Evolutionary conservation across 805 yeast species (phyloP).

Genomic region (Wickerhamomyces xylosicus): DNA sequence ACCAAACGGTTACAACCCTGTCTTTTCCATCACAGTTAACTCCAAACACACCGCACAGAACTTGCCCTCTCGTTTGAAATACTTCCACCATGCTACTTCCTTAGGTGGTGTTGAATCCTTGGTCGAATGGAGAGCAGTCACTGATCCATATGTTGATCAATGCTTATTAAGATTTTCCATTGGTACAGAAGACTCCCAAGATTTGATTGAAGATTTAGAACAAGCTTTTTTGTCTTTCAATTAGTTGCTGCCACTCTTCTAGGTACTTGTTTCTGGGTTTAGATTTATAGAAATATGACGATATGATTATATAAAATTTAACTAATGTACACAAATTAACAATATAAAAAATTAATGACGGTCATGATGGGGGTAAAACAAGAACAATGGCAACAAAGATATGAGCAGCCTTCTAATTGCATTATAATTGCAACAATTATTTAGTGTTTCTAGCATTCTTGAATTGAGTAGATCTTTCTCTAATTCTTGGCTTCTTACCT

Average conservation of each 20-base stretch:
- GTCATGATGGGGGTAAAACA: no score
- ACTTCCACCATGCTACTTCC: constrained; percentile 86
- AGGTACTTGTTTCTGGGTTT: background rate
- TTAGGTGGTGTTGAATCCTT: constrained; percentile 88
- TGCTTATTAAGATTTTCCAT: constrained; percentile 64
- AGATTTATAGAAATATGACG: no score
- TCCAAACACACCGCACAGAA: constrained; percentile 43
- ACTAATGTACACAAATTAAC: background rate
- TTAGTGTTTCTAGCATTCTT: constrained; percentile 18
- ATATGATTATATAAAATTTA: no score
- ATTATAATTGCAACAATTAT: background rate
- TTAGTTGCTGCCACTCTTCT: constrained; percentile 1
- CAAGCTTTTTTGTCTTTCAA: constrained; percentile 32
- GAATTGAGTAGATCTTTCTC: constrained; percentile 33
- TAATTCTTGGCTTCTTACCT: constrained; percentile 36
- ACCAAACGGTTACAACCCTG: constrained; percentile 61
- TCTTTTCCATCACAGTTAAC: constrained; percentile 53
- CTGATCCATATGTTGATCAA: constrained; percentile 47
- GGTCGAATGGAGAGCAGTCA: constrained; percentile 82
- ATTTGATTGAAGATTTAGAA: constrained; percentile 64
- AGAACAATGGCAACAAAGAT: background rate
- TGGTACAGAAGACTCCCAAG: constrained; percentile 72
- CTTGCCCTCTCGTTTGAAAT: constrained; percentile 55
- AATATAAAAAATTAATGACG: no score
- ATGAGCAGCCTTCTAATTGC: background rate